Conservation (phyloP, 345 rosid genomes). For the Garcia nutans region DNA sequence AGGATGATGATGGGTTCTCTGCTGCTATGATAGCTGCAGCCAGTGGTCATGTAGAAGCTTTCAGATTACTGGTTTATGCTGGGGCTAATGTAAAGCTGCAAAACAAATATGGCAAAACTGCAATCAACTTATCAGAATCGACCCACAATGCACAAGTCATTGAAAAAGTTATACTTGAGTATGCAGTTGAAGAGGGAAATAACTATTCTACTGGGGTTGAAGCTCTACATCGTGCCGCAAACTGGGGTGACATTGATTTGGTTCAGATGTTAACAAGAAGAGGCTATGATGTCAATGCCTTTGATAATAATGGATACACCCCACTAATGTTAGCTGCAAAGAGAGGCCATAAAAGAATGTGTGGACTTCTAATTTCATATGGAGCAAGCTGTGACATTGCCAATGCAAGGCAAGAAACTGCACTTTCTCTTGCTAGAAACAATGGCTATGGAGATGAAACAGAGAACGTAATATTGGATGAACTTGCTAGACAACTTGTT, state of each 20-base stretch:
- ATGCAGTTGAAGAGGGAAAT: slow-evolving; percentile 75
- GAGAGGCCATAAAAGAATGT: slow-evolving; percentile 56
- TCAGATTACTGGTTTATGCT: slow-evolving; percentile 69
- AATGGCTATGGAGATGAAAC: slow-evolving; percentile 33
- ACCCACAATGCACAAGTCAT: slow-evolving; percentile 59
- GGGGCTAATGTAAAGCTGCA: slow-evolving; percentile 78
- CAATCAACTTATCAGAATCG: slow-evolving; percentile 58
- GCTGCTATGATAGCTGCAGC: slow-evolving; percentile 82
- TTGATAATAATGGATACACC: slow-evolving; percentile 72
- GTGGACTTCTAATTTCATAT: slow-evolving; percentile 53
- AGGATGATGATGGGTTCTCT: slow-evolving; percentile 71
- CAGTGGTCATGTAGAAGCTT: slow-evolving; percentile 71
- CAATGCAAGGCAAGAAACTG: slow-evolving; percentile 57
- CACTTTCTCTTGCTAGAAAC: slow-evolving; percentile 51
- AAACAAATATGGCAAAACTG: slow-evolving; percentile 68
- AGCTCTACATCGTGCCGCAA: slow-evolving; percentile 89
- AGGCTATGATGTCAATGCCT: slow-evolving; percentile 66
- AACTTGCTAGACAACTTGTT: slow-evolving; percentile 63
- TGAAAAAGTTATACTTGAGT: slow-evolving; percentile 91
- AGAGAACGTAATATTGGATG: slow-evolving; percentile 54
- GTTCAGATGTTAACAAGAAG: slow-evolving; percentile 50
- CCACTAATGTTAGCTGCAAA: slow-evolving; percentile 92
- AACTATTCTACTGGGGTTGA: slow-evolving; percentile 46
- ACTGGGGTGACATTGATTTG: slow-evolving; percentile 62
- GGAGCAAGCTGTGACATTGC: slow-evolving; percentile 62